Conservation (phyloP, 129 eudicot genomes). For the Artemisia argyi region DNA sequence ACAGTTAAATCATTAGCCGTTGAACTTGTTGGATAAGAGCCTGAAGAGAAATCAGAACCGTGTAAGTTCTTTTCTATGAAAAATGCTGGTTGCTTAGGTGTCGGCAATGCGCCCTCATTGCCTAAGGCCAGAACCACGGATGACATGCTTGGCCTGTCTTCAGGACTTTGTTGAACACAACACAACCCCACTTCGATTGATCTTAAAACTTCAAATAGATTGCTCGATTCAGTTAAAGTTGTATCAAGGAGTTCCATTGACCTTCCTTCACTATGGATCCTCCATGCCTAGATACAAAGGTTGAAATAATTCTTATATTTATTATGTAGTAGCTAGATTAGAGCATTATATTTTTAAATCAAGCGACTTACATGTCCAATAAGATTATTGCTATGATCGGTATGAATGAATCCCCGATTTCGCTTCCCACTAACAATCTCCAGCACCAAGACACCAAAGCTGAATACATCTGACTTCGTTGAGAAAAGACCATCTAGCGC, state of each 20-base stretch:
- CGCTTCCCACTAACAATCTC: constrained; percentile 40
- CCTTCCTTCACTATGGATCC: constrained; percentile 26
- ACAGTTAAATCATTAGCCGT: constrained; percentile 14
- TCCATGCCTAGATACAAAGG: constrained; percentile 30
- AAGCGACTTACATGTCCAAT: constrained; percentile 36
- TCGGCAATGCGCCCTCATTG: constrained; percentile 16
- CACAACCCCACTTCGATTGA: constrained; percentile 29
- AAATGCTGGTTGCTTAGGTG: constrained; percentile 37
- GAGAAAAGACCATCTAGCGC: constrained; percentile 36
- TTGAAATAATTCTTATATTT: too few relatives aligned
- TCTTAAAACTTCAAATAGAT: constrained; percentile 28
- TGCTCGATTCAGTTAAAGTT: constrained; percentile 9
- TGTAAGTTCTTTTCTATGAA: constrained; percentile 25
- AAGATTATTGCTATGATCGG: constrained; percentile 33
- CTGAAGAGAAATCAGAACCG: constrained; percentile 17
- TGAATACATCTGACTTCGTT: constrained; percentile 35
- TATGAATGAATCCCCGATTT: constrained; percentile 35
- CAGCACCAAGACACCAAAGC: constrained; percentile 36
- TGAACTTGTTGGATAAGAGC: constrained; percentile 15
- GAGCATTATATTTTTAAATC: not conserved
- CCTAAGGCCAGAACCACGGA: constrained; percentile 30
- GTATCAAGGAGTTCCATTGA: constrained; percentile 23
- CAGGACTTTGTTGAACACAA: constrained; percentile 41
- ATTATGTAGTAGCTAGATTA: too few relatives aligned
- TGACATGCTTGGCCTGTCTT: constrained; percentile 39